Conservation (phyloP, 2,329 filamentous ascomycete species). For the Immersiporthe knoxdaviesiana region DNA sequence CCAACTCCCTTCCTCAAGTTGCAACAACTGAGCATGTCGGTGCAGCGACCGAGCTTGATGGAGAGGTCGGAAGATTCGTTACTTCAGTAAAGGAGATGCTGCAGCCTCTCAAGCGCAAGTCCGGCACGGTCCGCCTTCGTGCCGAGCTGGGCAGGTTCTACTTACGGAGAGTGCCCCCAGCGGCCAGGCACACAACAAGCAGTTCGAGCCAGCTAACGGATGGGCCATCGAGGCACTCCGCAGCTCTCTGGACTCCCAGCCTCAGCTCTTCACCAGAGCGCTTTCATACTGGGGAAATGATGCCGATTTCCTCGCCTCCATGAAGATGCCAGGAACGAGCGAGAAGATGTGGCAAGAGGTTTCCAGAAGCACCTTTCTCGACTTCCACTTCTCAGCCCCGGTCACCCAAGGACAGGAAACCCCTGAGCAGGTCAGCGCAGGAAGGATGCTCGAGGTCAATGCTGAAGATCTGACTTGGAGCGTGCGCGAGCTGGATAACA, state of each 20-base stretch:
- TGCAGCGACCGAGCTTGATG: not conserved
- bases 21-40: not conserved
- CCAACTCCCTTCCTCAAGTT: not conserved
- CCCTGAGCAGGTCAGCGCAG: not conserved
- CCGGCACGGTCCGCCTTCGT: slow-evolving; percentile 32
- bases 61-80: slow-evolving; percentile 2
- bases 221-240: slow-evolving; percentile 33
- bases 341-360: slow-evolving; percentile 30
- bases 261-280: slow-evolving; percentile 36
- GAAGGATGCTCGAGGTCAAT: slow-evolving; percentile 35
- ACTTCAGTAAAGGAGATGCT: slow-evolving; percentile 17
- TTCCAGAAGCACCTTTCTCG: slow-evolving; percentile 16
- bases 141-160: slow-evolving; percentile 38
- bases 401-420: not conserved
- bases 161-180: slow-evolving; percentile 30
- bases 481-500: slow-evolving; percentile 31
- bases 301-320: slow-evolving; percentile 31
- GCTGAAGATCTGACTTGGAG: slow-evolving; percentile 32
- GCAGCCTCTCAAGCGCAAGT: slow-evolving; percentile 1
- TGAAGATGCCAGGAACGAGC: slow-evolving; percentile 13
- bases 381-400: slow-evolving; percentile 32
- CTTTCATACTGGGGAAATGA: slow-evolving; percentile 36
- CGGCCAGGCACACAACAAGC: slow-evolving; percentile 34
- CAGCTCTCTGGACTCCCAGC: slow-evolving; percentile 29
- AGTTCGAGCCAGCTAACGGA: slow-evolving; percentile 30